Conservation (phyloP, 352 stramenopile genomes). For the Globisporangium uncinulatum region DNA sequence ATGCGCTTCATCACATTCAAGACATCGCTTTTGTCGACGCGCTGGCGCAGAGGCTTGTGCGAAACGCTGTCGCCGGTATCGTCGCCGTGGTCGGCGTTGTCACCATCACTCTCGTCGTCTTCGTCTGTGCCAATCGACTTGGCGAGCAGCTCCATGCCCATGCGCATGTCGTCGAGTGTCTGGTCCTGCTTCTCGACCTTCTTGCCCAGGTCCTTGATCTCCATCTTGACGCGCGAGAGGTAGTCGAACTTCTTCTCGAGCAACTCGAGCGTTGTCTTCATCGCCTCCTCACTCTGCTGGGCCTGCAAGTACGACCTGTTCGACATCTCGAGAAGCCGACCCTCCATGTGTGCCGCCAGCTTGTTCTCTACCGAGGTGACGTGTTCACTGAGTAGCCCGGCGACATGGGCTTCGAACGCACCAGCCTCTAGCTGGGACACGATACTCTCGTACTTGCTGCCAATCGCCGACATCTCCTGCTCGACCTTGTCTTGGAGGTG, state of each 20-base stretch:
- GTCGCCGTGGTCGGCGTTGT: constrained; percentile 11
- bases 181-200: constrained; percentile 59
- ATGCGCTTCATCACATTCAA: constrained; percentile 13
- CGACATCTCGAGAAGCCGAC: constrained; percentile 24
- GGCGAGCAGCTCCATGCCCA: constrained; percentile 48
- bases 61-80: not conserved
- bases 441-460: constrained; percentile 6
- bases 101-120: constrained; percentile 38
- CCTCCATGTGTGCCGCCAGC: constrained; percentile 20
- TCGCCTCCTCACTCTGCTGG: constrained; percentile 36
- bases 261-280: constrained; percentile 43
- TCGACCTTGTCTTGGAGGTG: constrained; percentile 7
- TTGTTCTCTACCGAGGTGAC: constrained; percentile 25
- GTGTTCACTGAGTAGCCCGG: constrained; percentile 17
- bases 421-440: constrained; percentile 7
- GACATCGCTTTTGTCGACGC: constrained; percentile 2
- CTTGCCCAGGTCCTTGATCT: constrained; percentile 59
- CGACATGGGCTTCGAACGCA: constrained; percentile 20
- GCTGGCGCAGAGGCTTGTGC: not conserved
- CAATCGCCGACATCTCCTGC: constrained; percentile 15
- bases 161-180: constrained; percentile 50
- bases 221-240: constrained; percentile 62
- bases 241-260: constrained; percentile 73
- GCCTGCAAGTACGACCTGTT: constrained; percentile 19
- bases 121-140: constrained; percentile 66